Base-by-base conservation (phyloP, 345 rosid genomes). In the Arabis alpina region DNA sequence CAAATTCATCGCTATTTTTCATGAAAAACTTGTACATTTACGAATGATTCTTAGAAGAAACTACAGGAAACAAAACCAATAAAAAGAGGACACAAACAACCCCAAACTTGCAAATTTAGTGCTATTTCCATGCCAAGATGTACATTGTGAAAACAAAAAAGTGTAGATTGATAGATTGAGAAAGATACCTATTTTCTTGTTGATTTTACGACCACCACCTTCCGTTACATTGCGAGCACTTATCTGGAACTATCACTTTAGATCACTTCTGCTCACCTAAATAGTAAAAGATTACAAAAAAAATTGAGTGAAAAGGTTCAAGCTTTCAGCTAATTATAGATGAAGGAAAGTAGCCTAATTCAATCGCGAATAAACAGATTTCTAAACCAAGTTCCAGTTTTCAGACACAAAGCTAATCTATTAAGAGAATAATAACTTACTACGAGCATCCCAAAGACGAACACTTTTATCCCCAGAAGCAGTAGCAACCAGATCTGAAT, bases 381-480 rank as follows among this genome's bases (percentile, higher is more conserved):
- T n/a, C n/a, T n/a, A n/a, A n/a, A n/a, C n/a, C n/a, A n/a, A n/a
- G 10, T 47, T 10, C 6, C 9, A 27, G 14, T 36, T 58, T 61
- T 24, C 61, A 36, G 24, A 54, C 34, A 43, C 10, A 52, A 68
- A 51, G 27, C 55, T 34, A 61, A 55, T 25, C 48, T 3, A 55
- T 40, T 0, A 32, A n/a, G 27, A 37, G 45, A 12, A 40, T 40
- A 68, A 3, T 42, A 66, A 86, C 98, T 84, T 83, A 94, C 98
- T 92, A 12, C 98, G 97, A 70, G 95, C 96, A 81, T 94, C 99
- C 99, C 99, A 95, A 42, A 95, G 77, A 53, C 99, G 89, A 61
- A 95, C 98, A 14, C 97, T 95, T 83, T 90, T 90, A 82, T 95
- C 98, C 0, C 99, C 99, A 2, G 99, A 92, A 8, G 99, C 99